phyloP scores from a whole-genome alignment of 1,139 yeast species.

The Pichia sp. region DNA sequence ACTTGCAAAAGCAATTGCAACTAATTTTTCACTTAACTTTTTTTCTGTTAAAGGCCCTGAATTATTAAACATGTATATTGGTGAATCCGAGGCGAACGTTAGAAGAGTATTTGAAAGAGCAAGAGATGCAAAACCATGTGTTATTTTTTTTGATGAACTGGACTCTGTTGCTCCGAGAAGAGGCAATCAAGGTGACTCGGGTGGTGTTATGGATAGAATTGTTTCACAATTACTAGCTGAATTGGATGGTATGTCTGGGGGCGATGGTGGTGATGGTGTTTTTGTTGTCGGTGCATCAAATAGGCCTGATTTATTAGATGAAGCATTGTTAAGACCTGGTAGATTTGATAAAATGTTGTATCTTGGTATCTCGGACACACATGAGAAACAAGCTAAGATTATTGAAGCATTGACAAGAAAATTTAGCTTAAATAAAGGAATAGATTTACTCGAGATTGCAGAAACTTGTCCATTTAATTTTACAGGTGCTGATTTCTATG shows the following conservation, averaged over 20 bases:
- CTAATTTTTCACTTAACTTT: slow-evolving; percentile 86
- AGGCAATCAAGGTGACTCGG: slow-evolving; percentile 97
- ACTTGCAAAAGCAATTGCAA: slow-evolving; percentile 92
- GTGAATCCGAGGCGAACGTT: slow-evolving; percentile 97
- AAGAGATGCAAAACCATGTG: slow-evolving; percentile 95
- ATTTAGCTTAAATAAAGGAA: slow-evolving; percentile 55
- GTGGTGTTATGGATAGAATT: slow-evolving; percentile 97
- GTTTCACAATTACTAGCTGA: slow-evolving; percentile 93
- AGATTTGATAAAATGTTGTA: slow-evolving; percentile 93
- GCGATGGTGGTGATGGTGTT: slow-evolving; percentile 67
- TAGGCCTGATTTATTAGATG: slow-evolving; percentile 89
- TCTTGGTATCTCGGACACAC: slow-evolving; percentile 86
- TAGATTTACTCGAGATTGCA: slow-evolving; percentile 58
- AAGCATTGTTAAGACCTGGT: slow-evolving; percentile 91
- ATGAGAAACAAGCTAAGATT: slow-evolving; percentile 81
- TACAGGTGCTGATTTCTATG: slow-evolving; percentile 97
- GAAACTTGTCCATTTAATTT: slow-evolving; percentile 74
- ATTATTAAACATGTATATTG: slow-evolving; percentile 91
- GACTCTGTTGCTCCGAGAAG: slow-evolving; percentile 98
- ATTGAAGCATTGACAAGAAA: slow-evolving; percentile 85
- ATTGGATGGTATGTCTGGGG: slow-evolving; percentile 89
- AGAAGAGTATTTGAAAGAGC: slow-evolving; percentile 90
- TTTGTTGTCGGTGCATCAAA: slow-evolving; percentile 97
- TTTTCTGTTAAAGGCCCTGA: slow-evolving; percentile 97
- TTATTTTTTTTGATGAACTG: slow-evolving; percentile 91